Percentiles rank a stretch among this genome's conserved stretches.
These are phyloP conservation scores for Plasmopara halstedii DNA, from an alignment of 352 stramenopile species.

Conservation along the genomic window DNA sequence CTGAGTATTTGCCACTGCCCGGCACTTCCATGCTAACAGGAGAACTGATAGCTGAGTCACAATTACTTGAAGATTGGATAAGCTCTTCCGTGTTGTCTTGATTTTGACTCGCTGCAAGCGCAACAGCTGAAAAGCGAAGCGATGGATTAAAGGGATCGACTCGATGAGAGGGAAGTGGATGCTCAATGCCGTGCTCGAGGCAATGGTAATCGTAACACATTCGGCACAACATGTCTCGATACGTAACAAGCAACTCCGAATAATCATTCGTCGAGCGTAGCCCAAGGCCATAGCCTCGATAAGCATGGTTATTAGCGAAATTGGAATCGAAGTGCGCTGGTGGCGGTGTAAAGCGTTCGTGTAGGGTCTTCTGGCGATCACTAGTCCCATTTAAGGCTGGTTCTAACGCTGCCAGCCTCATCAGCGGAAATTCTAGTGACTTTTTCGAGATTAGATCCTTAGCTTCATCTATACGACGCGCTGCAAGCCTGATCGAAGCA, in stretches of 20 bases:
- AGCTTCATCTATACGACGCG: conserved; percentile 35
- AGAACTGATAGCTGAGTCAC: conserved; percentile 7
- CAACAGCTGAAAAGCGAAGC: conserved; percentile 33
- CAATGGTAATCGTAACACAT: conserved; percentile 93
- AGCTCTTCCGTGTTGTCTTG: conserved; percentile 3
- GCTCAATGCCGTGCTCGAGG: conserved; percentile 82
- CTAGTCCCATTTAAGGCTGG: conserved; percentile 16
- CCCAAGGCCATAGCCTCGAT: conserved; percentile 33
- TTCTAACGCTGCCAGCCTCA: conserved; percentile 31
- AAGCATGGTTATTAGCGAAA: conserved; percentile 22
- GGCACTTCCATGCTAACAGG: neutral
- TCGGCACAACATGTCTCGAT: conserved; percentile 88
- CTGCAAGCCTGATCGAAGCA: conserved; percentile 29
- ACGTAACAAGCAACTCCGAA: conserved; percentile 70
- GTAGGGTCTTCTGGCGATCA: conserved; percentile 15
- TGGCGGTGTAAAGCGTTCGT: conserved; percentile 37
- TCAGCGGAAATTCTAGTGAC: conserved; percentile 15
- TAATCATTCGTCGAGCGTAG: conserved; percentile 57
- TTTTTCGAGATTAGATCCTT: conserved; percentile 29
- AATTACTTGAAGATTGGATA: conserved; percentile 9
- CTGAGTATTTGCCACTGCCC: conserved; percentile 7
- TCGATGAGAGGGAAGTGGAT: conserved; percentile 47
- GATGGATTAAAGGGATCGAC: conserved; percentile 57
- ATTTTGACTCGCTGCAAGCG: conserved; percentile 15
- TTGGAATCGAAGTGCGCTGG: conserved; percentile 71